phyloP scores from a whole-genome alignment of 2,329 filamentous ascomycete species.

The Leptoxyphium fumago region DNA sequence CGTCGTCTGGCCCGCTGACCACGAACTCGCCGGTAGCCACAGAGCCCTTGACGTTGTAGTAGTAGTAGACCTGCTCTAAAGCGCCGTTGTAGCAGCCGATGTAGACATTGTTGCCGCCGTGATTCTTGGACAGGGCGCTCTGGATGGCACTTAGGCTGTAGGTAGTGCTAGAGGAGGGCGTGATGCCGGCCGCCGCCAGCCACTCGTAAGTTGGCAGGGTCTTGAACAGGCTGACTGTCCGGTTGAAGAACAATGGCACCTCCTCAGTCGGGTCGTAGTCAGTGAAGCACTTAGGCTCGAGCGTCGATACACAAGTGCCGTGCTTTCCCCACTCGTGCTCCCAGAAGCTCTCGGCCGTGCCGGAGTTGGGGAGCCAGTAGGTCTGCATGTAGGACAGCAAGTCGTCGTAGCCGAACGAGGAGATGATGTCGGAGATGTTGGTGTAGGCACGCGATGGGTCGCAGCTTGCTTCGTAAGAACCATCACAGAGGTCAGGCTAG shows the following conservation, averaged over 20 bases:
- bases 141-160: constrained; percentile 45
- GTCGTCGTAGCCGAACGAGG: constrained; percentile 37
- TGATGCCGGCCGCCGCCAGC: constrained; percentile 47
- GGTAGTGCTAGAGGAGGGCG: constrained; percentile 37
- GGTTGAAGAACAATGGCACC: constrained; percentile 54
- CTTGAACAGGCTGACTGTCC: constrained; percentile 51
- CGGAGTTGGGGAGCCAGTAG: constrained; percentile 58
- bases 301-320: constrained; percentile 58
- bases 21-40: constrained; percentile 48
- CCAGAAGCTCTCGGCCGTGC: constrained; percentile 51
- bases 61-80: constrained; percentile 44
- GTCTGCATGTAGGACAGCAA: constrained; percentile 52
- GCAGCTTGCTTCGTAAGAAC: constrained; percentile 47
- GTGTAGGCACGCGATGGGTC: constrained; percentile 46
- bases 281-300: constrained; percentile 49
- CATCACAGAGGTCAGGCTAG: constrained; percentile 46
- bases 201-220: constrained; percentile 48
- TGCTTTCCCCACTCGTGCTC: constrained; percentile 59
- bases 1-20: constrained; percentile 40
- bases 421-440: constrained; percentile 50
- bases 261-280: constrained; percentile 45
- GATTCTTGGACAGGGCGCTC: constrained; percentile 37
- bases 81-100: constrained; percentile 39
- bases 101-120: constrained; percentile 42
- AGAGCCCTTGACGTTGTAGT: constrained; percentile 47